Percentiles rank a stretch among this genome's conserved stretches.
Conservation (phyloP, 179 eudicot genomes). For the Amaranthus tricolor region DNA sequence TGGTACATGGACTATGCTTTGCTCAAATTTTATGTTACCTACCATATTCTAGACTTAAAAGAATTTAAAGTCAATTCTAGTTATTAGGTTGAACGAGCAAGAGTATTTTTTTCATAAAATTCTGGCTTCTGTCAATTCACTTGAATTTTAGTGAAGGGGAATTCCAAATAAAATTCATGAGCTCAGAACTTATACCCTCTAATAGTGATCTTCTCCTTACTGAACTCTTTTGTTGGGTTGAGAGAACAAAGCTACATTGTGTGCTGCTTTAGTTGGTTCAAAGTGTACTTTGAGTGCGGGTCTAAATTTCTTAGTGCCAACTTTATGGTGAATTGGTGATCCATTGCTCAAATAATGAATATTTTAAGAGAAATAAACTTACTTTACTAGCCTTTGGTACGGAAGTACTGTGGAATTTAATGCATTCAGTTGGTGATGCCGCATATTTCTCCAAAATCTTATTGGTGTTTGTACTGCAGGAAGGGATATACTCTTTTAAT, state of each 20-base stretch:
- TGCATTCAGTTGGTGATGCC: neutral
- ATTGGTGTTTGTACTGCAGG: slow-evolving; percentile 41
- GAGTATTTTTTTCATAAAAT: neutral
- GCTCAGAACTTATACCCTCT: neutral
- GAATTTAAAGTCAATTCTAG: neutral
- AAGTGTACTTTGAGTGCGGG: neutral
- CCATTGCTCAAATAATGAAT: neutral
- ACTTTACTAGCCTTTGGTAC: neutral
- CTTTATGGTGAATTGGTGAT: neutral
- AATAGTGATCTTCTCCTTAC: neutral
- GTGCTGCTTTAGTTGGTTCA: neutral
- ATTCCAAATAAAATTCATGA: neutral
- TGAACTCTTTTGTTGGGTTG: neutral
- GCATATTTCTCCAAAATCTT: neutral
- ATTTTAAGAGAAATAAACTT: too few relatives aligned
- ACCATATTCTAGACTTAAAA: neutral
- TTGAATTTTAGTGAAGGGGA: neutral
- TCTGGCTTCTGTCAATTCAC: neutral
- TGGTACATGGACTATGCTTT: neutral
- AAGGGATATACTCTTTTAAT: slow-evolving; percentile 77
- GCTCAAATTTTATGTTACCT: neutral
- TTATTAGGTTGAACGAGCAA: neutral
- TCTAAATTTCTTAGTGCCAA: neutral
- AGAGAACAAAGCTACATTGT: neutral
- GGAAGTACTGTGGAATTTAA: neutral